phyloP scores from a whole-genome alignment of 495 filamentous ascomycete species.

The Penicillium psychrofluorescens region DNA sequence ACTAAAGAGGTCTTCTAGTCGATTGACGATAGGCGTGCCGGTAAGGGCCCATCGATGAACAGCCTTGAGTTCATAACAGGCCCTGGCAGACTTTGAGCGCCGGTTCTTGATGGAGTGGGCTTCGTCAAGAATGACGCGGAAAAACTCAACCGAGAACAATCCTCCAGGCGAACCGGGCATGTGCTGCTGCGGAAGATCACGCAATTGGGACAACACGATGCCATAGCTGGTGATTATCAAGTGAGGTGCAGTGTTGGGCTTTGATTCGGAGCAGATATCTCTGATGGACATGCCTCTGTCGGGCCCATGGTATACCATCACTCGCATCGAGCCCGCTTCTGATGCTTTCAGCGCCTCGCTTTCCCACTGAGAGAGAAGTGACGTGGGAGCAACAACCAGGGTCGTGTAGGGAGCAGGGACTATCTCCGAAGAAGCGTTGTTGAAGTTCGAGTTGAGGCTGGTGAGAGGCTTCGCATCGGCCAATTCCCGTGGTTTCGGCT shows the following conservation, averaged over 20 bases:
- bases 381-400: constrained; percentile 91
- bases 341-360: constrained; percentile 90
- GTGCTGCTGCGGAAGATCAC: constrained; percentile 49
- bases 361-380: constrained; percentile 89
- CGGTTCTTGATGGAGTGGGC: constrained; percentile 93
- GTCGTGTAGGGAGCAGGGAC: constrained; percentile 79
- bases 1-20: constrained; percentile 93
- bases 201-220: constrained; percentile 83
- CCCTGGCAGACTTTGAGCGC: constrained; percentile 79
- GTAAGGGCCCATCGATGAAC: constrained; percentile 90
- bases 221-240: constrained; percentile 96
- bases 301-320: constrained; percentile 81
- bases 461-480: constrained; percentile 39
- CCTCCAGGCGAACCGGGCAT: constrained; percentile 55
- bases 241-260: constrained; percentile 74
- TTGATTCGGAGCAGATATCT: constrained; percentile 60
- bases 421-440: constrained; percentile 40
- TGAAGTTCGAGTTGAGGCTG: constrained; percentile 49
- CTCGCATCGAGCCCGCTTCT: constrained; percentile 68
- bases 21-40: constrained; percentile 94
- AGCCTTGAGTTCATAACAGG: constrained; percentile 82
- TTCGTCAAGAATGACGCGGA: constrained; percentile 91
- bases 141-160: constrained; percentile 86
- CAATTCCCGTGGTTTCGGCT: constrained; percentile 42
- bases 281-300: constrained; percentile 74